Evolutionary conservation across 169 alveolate species (phyloP).

Genomic region (Plasmodium adleri): DNA sequence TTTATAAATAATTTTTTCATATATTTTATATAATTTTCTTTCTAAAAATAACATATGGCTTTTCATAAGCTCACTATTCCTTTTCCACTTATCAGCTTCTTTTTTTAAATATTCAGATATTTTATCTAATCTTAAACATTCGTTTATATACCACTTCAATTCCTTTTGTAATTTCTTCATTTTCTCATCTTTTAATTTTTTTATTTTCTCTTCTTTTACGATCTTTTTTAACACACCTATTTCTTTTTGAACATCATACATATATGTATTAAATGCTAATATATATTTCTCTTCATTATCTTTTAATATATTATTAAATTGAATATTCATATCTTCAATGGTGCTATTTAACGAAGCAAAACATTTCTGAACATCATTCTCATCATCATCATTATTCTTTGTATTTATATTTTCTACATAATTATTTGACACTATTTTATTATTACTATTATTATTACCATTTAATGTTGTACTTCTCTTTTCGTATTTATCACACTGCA

Average conservation of each 20-base stretch:
- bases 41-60: conserved; percentile 62
- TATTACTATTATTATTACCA: background rate
- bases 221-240: conserved; percentile 44
- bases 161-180: conserved; percentile 63
- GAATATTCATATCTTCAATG: conserved; percentile 56
- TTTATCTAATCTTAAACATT: conserved; percentile 58
- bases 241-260: conserved; percentile 76
- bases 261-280: conserved; percentile 67
- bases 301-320: conserved; percentile 40
- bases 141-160: conserved; percentile 72
- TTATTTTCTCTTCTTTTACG: conserved; percentile 70
- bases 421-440: conserved; percentile 4
- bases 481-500: background rate
- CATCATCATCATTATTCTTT: conserved; percentile 5
- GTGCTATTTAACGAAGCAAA: conserved; percentile 59
- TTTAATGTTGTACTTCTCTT: no score
- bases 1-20: conserved; percentile 47
- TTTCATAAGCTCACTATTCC: conserved; percentile 73
- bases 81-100: conserved; percentile 77
- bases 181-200: conserved; percentile 61
- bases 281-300: conserved; percentile 73
- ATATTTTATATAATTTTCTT: conserved; percentile 41
- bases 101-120: conserved; percentile 63
- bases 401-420: background rate
- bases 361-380: conserved; percentile 23